Percentiles rank a stretch among this genome's conserved stretches.
Conservation (phyloP, 2,329 filamentous ascomycete species). For the Aschersonia sp. region DNA sequence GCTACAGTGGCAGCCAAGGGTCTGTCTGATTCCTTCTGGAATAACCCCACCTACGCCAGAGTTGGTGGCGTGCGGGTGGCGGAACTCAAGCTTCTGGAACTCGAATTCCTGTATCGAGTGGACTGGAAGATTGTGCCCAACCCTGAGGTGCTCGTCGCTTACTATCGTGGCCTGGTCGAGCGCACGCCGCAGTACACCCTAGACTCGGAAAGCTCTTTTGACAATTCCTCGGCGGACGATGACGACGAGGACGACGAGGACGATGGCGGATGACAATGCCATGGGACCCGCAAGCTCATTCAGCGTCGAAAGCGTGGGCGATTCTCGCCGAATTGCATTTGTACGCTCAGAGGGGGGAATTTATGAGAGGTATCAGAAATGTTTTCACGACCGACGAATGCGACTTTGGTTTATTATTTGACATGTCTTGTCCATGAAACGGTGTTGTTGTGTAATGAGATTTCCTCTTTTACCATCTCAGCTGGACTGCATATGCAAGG, state of each 20-base stretch:
- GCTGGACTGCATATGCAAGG: too few species aligned
- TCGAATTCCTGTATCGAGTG: slow-evolving; percentile 84
- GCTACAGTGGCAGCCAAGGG: slow-evolving; percentile 94
- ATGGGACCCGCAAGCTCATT: not conserved
- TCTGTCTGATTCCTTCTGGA: slow-evolving; percentile 94
- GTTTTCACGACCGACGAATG: too few species aligned
- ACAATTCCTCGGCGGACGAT: slow-evolving; percentile 2
- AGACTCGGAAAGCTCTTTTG: slow-evolving; percentile 17
- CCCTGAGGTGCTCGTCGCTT: slow-evolving; percentile 83
- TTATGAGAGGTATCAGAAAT: too few species aligned
- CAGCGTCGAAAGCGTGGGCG: not conserved
- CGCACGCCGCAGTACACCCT: slow-evolving; percentile 42
- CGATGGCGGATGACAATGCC: not conserved
- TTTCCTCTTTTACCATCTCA: too few species aligned
- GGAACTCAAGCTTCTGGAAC: slow-evolving; percentile 79
- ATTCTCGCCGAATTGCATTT: too few species aligned
- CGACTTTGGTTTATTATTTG: too few species aligned
- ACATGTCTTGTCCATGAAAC: too few species aligned
- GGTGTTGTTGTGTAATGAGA: too few species aligned
- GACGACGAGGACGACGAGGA: slow-evolving; percentile 2
- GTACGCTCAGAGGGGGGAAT: too few species aligned
- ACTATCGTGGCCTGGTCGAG: slow-evolving; percentile 77
- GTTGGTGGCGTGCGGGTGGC: slow-evolving; percentile 85
- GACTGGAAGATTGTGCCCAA: slow-evolving; percentile 97
- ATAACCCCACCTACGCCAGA: slow-evolving; percentile 88